phyloP scores from a whole-genome alignment of 192 early-diverging fungal genomes.

The Phycomyces nitens region DNA sequence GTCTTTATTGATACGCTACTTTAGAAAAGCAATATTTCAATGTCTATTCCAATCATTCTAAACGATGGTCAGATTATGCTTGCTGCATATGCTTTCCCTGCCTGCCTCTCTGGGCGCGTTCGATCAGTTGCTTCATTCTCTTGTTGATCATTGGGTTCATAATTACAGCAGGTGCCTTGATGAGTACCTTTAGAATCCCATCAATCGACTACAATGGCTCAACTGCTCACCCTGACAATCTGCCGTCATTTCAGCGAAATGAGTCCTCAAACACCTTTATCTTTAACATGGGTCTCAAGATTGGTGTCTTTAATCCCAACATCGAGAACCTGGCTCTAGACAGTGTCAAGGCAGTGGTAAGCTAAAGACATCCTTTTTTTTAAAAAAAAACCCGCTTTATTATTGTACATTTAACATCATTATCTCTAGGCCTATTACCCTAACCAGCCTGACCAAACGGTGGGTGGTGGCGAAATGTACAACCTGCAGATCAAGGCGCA shows the following conservation, averaged over 20 bases:
- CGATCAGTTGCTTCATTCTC: constrained; percentile 15
- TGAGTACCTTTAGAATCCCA: constrained; percentile 26
- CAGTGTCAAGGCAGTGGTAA: constrained; percentile 26
- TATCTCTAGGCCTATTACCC: constrained; percentile 24
- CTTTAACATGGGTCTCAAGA: constrained; percentile 24
- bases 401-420: too few species aligned
- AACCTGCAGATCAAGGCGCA: constrained; percentile 38
- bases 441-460: constrained; percentile 10
- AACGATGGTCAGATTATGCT: constrained; percentile 4
- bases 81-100: constrained; percentile 29
- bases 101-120: constrained; percentile 25
- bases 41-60: background rate
- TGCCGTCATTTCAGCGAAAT: constrained; percentile 9
- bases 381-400: too few species aligned
- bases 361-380: constrained; percentile 35
- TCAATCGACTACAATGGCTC: constrained; percentile 27
- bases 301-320: constrained; percentile 29
- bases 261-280: constrained; percentile 3
- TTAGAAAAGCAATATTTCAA: background rate
- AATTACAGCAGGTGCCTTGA: constrained; percentile 22
- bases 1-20: background rate
- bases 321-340: constrained; percentile 21
- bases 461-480: constrained; percentile 44
- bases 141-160: constrained; percentile 10
- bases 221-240: background rate